Evolutionary conservation across 2,329 filamentous ascomycete species (phyloP), one percentile per base, ranked within the genome.

Genomic region (Moelleriella libera): DNA sequence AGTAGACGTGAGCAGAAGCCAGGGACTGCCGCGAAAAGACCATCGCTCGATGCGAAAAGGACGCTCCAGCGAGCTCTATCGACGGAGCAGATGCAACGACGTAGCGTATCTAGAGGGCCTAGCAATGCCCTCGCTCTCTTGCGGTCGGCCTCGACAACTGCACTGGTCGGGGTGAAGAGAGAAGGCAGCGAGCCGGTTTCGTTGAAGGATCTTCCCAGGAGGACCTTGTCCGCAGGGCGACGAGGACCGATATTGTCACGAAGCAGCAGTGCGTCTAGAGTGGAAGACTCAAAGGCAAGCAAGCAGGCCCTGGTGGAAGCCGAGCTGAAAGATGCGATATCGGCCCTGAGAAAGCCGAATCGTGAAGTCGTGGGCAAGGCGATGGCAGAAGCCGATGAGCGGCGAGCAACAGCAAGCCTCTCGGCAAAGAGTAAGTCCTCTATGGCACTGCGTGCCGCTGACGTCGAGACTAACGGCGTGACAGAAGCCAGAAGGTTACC

Each of bases 291-390:
- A 1, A 85, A 77, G 61, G 70, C 76, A 32, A 78, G 69, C 55
- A 84, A 78, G 60, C 82, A 83, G 58, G 81, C 80, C 3, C 64
- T 75, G 28, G 72, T 87, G 2, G 79, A 87, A 44, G 77, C 80
- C 30, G 82, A 88, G 57, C 64, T 90, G 34, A 77, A 79, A 53
- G 77, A 86, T 49, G 86, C 86, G 7, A 89, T 92, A 45, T 76
- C 76, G 5, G 75, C 80, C 8, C 62, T 90, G 41, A 82, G 84
- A 60, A 87, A 82, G 62, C 86, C 86, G 1, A 88, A 90, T 56
- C 76, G 86, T 43, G 74, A 78, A 28, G 70, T 84, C 41, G 83
- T 82, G 10, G 79, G 80, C 32, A 81, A 80, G 55, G 74, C 78
- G 39, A 70, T 85, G 48, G 78, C 75, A 4, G 83, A 86, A 53